Conservation (phyloP, 2,329 filamentous ascomycete species). For the Allantophomopsis cytisporea region DNA sequence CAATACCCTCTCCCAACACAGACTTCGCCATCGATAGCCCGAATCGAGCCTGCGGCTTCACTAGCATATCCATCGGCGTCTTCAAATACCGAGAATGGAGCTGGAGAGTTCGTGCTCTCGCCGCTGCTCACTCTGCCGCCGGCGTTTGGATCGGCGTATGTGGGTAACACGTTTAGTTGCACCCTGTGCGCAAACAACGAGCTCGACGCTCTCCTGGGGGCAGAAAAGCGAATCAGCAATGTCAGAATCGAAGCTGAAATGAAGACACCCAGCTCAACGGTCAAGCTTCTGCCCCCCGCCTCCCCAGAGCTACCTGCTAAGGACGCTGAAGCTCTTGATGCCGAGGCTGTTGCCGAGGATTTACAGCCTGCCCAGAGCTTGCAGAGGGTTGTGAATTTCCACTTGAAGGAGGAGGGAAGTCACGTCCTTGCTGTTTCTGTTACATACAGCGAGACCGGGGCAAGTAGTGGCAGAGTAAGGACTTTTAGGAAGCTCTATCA, state of each 20-base stretch:
- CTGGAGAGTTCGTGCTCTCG: slow-evolving; percentile 23
- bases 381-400: slow-evolving; percentile 72
- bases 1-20: slow-evolving; percentile 45
- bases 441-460: slow-evolving; percentile 80
- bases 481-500: slow-evolving; percentile 95
- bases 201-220: slow-evolving; percentile 24
- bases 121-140: slow-evolving; percentile 72
- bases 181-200: slow-evolving; percentile 96
- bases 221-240: slow-evolving; percentile 45
- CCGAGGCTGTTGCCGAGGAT: slow-evolving; percentile 24
- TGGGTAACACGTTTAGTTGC: slow-evolving; percentile 89
- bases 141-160: slow-evolving; percentile 87
- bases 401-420: slow-evolving; percentile 86
- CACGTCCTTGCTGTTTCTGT: slow-evolving; percentile 90
- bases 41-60: slow-evolving; percentile 40
- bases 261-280: slow-evolving; percentile 62
- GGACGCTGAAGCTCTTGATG: slow-evolving; percentile 2
- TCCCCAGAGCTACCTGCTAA: slow-evolving; percentile 2
- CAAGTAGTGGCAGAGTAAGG: slow-evolving; percentile 56
- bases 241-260: slow-evolving; percentile 84
- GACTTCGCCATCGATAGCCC: slow-evolving; percentile 25
- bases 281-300: slow-evolving; percentile 43
- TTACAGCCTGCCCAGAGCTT: slow-evolving; percentile 52
- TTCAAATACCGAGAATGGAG: slow-evolving; percentile 11
- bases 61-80: slow-evolving; percentile 50